These are phyloP conservation scores for Rhizophlyctis rosea DNA, from an alignment of 192 early-diverging fungal genomes.

Conservation along the genomic window DNA sequence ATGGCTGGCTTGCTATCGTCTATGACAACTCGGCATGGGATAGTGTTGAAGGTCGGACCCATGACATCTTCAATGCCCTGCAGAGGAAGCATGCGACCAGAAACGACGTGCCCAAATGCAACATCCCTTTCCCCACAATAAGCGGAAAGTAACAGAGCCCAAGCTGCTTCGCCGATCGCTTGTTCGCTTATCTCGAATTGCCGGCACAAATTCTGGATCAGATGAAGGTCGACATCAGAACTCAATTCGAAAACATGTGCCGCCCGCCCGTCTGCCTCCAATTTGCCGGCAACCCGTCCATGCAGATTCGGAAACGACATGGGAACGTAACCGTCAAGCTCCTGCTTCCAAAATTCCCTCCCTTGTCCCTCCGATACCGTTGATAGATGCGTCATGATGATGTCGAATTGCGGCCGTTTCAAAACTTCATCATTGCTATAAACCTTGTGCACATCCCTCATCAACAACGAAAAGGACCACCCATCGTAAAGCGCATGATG, in stretches of 20 bases:
- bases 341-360: conserved; percentile 1
- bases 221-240: not conserved
- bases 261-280: not conserved
- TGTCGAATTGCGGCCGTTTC: not conserved
- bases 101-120: conserved; percentile 21
- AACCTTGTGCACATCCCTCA: conserved; percentile 17
- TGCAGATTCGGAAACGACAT: conserved; percentile 15
- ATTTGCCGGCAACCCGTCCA: not conserved
- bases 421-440: not conserved
- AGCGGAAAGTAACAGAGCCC: conserved; percentile 9
- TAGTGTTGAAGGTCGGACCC: conserved; percentile 19
- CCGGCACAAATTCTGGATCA: conserved; percentile 3
- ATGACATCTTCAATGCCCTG: not conserved
- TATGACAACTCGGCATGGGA: conserved; percentile 15
- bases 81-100: conserved; percentile 9
- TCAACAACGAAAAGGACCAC: conserved; percentile 17
- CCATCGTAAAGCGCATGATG: conserved; percentile 40
- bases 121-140: conserved; percentile 11
- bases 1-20: not conserved
- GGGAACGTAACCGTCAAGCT: conserved; percentile 1
- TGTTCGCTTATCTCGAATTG: conserved; percentile 3
- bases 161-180: conserved; percentile 18
- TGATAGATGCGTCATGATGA: not conserved
- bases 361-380: not conserved
- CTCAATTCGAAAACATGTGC: not conserved